A percentile compares a stretch with the other conserved stretches of the same genome.
Evolutionary conservation across 73 alveolate genomes (phyloP).

Genomic region (Tetrahymena thermophila): DNA sequence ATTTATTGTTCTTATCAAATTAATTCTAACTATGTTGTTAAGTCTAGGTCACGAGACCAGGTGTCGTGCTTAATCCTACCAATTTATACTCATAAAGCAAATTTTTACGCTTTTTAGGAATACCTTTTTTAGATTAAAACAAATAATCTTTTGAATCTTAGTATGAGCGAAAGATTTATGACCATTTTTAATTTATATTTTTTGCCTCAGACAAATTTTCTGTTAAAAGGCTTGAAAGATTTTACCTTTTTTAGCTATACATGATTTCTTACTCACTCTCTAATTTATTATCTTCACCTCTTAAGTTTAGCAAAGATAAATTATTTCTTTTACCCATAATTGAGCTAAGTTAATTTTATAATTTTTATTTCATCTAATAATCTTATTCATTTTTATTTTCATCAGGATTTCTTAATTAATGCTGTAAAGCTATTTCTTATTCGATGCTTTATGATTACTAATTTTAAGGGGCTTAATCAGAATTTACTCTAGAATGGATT

Average conservation of each 20-base stretch:
- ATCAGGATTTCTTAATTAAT: neutral
- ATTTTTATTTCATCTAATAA: no score
- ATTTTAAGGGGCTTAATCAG: neutral
- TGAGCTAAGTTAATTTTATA: neutral
- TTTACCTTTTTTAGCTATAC: neutral
- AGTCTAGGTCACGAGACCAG: neutral
- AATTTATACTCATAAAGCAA: neutral
- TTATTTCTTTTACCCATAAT: no score
- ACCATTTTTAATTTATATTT: neutral
- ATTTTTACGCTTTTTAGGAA: neutral
- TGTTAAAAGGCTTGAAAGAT: neutral
- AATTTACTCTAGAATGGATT: no score
- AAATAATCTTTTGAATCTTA: neutral
- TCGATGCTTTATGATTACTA: neutral
- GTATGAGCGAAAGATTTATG: neutral
- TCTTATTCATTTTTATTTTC: neutral
- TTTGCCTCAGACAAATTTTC: neutral
- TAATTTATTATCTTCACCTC: neutral
- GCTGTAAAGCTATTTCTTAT: neutral
- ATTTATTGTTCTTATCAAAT: neutral
- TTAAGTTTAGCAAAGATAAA: neutral
- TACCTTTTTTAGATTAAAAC: neutral
- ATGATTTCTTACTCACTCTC: neutral
- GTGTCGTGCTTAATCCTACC: neutral
- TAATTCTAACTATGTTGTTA: neutral